Conservation (phyloP, 257 asterid species). For the Salvia splendens region DNA sequence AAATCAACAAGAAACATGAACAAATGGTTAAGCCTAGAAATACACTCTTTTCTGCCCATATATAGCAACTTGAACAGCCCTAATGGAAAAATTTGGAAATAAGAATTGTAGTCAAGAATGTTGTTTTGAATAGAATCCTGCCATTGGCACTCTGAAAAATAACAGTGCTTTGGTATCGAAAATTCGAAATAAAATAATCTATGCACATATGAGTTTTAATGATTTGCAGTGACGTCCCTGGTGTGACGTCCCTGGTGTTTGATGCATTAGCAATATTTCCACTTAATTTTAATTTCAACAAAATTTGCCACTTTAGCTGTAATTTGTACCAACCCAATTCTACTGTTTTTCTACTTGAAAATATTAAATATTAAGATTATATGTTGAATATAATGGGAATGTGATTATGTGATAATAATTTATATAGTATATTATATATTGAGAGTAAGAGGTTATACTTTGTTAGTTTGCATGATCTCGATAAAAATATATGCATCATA, state of each 20-base stretch:
- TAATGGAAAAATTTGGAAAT: background rate
- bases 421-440: no score
- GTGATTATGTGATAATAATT: no score
- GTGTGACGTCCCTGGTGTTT: background rate
- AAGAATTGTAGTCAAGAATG: conserved; percentile 8
- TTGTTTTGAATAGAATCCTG: conserved; percentile 17
- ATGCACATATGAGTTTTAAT: background rate
- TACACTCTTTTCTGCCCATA: no score
- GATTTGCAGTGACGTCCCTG: background rate
- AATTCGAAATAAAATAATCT: conserved; percentile 1
- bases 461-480: no score
- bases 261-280: background rate
- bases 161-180: conserved; percentile 9
- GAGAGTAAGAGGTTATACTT: no score
- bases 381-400: no score
- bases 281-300: background rate
- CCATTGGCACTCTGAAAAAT: conserved; percentile 14
- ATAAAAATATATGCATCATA: no score
- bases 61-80: background rate
- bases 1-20: no score
- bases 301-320: background rate
- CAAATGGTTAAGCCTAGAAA: no score
- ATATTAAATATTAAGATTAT: background rate
- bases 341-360: background rate
- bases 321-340: no score